phyloP scores from a whole-genome alignment of 225 moss, liverwort and hornwort genomes.

The Pseudoscleropodium purum region DNA sequence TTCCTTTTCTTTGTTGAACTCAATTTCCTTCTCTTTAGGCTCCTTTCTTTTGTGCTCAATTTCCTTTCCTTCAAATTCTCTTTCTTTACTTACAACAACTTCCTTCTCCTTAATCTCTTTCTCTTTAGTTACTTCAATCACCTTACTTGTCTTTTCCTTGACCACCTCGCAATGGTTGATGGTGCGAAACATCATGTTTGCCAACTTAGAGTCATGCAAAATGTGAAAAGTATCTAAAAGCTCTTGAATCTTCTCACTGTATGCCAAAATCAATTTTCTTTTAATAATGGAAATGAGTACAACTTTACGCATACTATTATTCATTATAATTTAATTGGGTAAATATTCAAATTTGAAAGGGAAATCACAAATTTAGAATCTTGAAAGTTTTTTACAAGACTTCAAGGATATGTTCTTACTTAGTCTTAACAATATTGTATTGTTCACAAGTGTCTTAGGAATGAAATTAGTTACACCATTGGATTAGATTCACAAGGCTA shows the following conservation, averaged over 20 bases:
- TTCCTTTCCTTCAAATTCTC: background rate
- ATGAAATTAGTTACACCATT: background rate
- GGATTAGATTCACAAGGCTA: background rate
- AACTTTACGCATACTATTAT: background rate
- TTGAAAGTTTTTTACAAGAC: too few species aligned
- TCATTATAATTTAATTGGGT: too few species aligned
- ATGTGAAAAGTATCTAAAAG: slow-evolving; percentile 15
- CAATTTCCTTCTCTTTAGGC: background rate
- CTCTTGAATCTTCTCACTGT: slow-evolving; percentile 3
- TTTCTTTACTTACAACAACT: background rate
- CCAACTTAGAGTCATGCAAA: background rate
- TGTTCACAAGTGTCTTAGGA: background rate
- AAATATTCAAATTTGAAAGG: rapidly evolving
- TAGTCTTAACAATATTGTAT: background rate
- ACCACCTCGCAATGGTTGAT: background rate
- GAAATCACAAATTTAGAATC: background rate
- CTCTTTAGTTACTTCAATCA: background rate
- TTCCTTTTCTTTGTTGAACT: background rate
- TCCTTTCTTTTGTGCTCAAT: background rate
- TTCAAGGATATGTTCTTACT: too few species aligned
- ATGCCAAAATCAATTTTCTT: background rate
- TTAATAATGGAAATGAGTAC: background rate
- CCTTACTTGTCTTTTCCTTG: background rate
- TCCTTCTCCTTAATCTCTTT: background rate
- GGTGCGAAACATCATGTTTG: slow-evolving; percentile 6